Evolutionary conservation across 352 stramenopile species (phyloP).

Genomic region (Globisporangium spiculum): DNA sequence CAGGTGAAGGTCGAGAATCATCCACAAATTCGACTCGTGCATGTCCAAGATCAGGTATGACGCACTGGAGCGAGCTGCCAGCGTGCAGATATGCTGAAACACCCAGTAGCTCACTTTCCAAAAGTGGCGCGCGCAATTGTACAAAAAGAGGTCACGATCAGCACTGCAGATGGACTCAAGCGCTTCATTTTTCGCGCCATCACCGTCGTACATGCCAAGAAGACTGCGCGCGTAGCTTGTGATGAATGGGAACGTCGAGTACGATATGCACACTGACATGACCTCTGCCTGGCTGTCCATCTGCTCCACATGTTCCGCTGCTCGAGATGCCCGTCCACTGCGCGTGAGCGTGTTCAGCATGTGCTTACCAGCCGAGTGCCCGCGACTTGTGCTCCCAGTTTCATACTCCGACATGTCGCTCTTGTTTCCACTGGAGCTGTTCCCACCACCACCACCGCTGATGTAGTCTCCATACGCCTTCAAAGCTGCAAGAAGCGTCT

Average conservation of each 20-base stretch:
- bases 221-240: constrained; percentile 79
- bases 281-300: constrained; percentile 69
- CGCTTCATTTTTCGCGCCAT: constrained; percentile 57
- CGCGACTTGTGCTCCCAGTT: constrained; percentile 13
- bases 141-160: constrained; percentile 63
- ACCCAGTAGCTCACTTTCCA: constrained; percentile 79
- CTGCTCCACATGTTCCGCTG: constrained; percentile 63
- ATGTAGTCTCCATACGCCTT: constrained; percentile 78
- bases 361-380: constrained; percentile 28
- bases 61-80: constrained; percentile 64
- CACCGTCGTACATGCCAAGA: constrained; percentile 64
- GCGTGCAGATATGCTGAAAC: constrained; percentile 79
- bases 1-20: constrained; percentile 72
- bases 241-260: constrained; percentile 85
- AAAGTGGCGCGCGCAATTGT: constrained; percentile 65
- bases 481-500: constrained; percentile 54
- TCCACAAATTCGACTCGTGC: constrained; percentile 81
- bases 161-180: constrained; percentile 49
- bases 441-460: constrained; percentile 21
- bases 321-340: constrained; percentile 47
- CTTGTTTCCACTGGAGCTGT: constrained; percentile 18
- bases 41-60: constrained; percentile 80
- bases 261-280: constrained; percentile 72
- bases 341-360: constrained; percentile 74
- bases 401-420: constrained; percentile 30